These are phyloP conservation scores for Leptographium procerum DNA, from an alignment of 2,329 filamentous ascomycete genomes.

Conservation along the genomic window DNA sequence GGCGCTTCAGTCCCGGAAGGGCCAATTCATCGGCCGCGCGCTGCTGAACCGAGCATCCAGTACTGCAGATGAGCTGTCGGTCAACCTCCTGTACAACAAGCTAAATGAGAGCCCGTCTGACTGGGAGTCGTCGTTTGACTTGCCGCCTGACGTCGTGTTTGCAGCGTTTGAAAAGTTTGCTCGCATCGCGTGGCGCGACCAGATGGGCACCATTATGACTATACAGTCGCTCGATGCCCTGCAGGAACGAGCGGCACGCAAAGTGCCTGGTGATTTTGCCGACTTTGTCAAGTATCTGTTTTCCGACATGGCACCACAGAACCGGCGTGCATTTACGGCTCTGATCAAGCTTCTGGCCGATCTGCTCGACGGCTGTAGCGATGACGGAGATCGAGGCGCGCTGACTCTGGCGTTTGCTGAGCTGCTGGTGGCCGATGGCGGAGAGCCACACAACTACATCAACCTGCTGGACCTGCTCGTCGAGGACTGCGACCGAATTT, in stretches of 20 bases:
- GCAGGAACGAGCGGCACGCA: constrained; percentile 55
- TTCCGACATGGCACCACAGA: constrained; percentile 56
- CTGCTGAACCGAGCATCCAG: constrained; percentile 50
- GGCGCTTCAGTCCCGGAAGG: constrained; percentile 72
- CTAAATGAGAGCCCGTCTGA: constrained; percentile 75
- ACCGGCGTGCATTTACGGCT: constrained; percentile 66
- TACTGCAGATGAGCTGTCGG: constrained; percentile 62
- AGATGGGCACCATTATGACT: constrained; percentile 76
- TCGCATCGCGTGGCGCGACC: constrained; percentile 74
- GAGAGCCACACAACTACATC: constrained; percentile 68
- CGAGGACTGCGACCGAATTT: constrained; percentile 81
- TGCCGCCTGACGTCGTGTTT: constrained; percentile 74
- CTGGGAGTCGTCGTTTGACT: constrained; percentile 62
- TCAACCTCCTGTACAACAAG: constrained; percentile 85
- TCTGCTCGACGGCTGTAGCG: constrained; percentile 77
- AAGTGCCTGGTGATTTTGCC: constrained; percentile 61
- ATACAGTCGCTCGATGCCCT: constrained; percentile 59
- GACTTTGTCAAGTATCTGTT: constrained; percentile 57
- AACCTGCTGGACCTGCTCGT: constrained; percentile 81
- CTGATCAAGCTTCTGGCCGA: constrained; percentile 80
- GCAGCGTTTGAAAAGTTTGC: constrained; percentile 91
- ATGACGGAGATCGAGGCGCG: constrained; percentile 81
- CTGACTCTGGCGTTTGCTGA: constrained; percentile 84
- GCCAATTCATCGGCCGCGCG: constrained; percentile 70
- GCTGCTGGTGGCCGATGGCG: constrained; percentile 57